phyloP scores from a whole-genome alignment of 2,329 filamentous ascomycete genomes.

The Pestalotiopsis sp. region DNA sequence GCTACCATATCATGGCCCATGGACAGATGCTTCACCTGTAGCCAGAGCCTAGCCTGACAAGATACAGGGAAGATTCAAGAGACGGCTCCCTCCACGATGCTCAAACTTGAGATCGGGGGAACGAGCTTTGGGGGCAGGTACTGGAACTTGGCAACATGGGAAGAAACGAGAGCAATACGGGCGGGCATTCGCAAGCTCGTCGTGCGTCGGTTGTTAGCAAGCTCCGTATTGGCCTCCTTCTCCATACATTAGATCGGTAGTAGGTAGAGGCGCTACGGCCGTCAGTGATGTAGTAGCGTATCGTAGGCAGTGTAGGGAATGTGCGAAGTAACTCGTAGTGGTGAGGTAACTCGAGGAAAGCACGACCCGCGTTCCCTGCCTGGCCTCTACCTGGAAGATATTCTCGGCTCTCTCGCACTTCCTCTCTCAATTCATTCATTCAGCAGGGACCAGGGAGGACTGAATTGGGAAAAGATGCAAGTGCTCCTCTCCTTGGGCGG shows the following conservation, averaged over 20 bases:
- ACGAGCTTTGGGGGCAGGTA: too few species aligned
- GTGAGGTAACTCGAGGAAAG: not conserved
- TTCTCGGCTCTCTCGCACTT: not conserved
- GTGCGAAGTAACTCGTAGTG: not conserved
- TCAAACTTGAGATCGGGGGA: not conserved
- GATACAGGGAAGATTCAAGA: not conserved
- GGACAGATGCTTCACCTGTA: not conserved
- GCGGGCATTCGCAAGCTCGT: not conserved
- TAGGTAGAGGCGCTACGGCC: not conserved
- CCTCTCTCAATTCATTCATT: not conserved
- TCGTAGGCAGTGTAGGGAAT: not conserved
- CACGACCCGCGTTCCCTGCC: too few species aligned
- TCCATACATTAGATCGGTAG: not conserved
- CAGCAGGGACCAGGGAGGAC: not conserved
- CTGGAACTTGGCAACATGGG: too few species aligned
- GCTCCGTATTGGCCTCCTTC: not conserved
- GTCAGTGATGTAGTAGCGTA: not conserved
- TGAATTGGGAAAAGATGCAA: not conserved
- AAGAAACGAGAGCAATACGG: not conserved
- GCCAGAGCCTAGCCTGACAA: not conserved
- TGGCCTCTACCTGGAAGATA: not conserved
- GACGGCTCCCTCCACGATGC: not conserved
- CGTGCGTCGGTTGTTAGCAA: slow-evolving; percentile 3
- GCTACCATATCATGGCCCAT: not conserved
- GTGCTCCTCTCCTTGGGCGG: not conserved